Conservation (phyloP, 2,329 filamentous ascomycete species). For the Ophiostoma australiae region DNA sequence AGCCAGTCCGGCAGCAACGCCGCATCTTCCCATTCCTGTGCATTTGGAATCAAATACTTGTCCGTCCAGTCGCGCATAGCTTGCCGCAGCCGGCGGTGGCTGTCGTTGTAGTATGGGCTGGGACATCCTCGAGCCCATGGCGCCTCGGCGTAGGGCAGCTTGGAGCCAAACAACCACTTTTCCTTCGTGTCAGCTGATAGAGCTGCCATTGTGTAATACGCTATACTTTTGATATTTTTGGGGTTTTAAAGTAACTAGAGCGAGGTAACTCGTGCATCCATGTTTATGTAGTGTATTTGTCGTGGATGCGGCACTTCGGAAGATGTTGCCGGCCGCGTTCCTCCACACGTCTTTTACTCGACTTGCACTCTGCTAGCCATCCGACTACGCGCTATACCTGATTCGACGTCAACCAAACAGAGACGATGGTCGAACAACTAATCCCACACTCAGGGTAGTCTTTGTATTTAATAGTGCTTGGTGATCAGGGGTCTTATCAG, state of each 20-base stretch:
- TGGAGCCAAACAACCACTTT: constrained; percentile 8
- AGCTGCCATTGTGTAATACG: not conserved
- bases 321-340: not conserved
- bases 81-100: constrained; percentile 1
- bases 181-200: not conserved
- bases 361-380: not conserved
- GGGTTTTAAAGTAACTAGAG: not conserved
- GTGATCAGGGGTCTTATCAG: not conserved
- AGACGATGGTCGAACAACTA: not conserved
- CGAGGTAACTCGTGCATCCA: not conserved
- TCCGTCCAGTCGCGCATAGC: constrained; percentile 9
- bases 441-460: not conserved
- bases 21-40: not conserved
- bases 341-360: not conserved
- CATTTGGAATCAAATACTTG: not conserved
- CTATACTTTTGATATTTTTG: not conserved
- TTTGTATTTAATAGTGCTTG: not conserved
- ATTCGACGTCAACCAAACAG: not conserved
- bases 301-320: not conserved
- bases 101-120: constrained; percentile 3
- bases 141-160: not conserved
- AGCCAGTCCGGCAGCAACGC: not conserved
- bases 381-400: not conserved
- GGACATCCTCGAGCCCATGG: not conserved
- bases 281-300: not conserved